Conservation (phyloP, 768 basidiomycete genomes). For the Trametes maxima region DNA sequence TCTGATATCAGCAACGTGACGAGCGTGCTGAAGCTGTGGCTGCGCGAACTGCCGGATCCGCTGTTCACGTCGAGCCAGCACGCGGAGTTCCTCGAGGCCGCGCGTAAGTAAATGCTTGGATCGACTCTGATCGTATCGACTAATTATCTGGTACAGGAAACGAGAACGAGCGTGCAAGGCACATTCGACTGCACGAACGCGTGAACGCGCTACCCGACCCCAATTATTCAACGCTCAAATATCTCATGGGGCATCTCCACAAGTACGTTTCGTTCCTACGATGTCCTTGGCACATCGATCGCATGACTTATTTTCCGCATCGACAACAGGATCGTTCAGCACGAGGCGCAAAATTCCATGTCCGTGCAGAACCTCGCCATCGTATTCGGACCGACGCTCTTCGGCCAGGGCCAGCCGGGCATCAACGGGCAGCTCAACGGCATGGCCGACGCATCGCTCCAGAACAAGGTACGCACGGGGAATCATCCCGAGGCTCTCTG, state of each 20-base stretch:
- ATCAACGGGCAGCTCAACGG: constrained; percentile 46
- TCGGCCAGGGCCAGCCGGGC: constrained; percentile 64
- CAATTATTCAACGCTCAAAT: constrained; percentile 98
- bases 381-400: constrained; percentile 97
- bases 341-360: constrained; percentile 86
- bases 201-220: constrained; percentile 98
- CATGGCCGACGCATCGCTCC: constrained; percentile 70
- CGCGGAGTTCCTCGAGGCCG: constrained; percentile 92
- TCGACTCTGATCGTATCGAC: background rate
- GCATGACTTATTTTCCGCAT: background rate
- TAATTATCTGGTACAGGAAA: constrained; percentile 52
- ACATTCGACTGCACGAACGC: constrained; percentile 94
- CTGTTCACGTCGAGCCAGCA: constrained; percentile 83
- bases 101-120: constrained; percentile 59
- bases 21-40: constrained; percentile 94
- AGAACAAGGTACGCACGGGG: constrained; percentile 59
- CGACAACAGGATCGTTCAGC: constrained; percentile 63
- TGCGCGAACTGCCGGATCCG: constrained; percentile 94
- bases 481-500: background rate
- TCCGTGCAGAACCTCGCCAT: constrained; percentile 91
- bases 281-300: background rate
- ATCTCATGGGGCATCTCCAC: constrained; percentile 91
- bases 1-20: constrained; percentile 95
- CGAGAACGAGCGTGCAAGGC: constrained; percentile 92
- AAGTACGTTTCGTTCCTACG: constrained; percentile 50